phyloP scores from a whole-genome alignment of 768 basidiomycete genomes.

The Leccinum incarnatum region DNA sequence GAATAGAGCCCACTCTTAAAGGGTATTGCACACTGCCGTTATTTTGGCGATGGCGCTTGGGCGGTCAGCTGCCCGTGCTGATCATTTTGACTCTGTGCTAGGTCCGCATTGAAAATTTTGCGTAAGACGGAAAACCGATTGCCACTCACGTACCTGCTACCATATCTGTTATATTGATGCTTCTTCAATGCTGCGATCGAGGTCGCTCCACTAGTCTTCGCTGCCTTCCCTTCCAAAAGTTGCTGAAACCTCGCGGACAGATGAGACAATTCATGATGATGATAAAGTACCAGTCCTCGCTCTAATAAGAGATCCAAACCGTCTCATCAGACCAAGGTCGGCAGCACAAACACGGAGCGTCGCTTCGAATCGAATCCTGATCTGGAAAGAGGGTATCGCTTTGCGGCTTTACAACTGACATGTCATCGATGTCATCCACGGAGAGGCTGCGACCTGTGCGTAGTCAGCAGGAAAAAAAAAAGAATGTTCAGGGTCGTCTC shows the following conservation, averaged over 20 bases:
- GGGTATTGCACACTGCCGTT: conserved; percentile 1
- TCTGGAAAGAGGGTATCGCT: background rate
- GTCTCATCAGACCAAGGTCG: background rate
- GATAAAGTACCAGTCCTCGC: background rate
- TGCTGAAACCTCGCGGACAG: background rate
- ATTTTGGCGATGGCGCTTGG: conserved; percentile 21
- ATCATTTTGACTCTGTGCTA: conserved; percentile 3
- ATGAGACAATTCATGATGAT: background rate
- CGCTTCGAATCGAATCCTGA: background rate
- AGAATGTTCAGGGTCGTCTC: background rate
- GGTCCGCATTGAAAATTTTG: background rate
- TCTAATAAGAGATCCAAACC: background rate
- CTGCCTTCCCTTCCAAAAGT: background rate
- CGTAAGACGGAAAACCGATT: conserved; percentile 6
- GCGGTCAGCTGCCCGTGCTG: conserved; percentile 6
- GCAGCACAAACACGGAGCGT: background rate
- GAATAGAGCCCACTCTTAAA: conserved; percentile 8
- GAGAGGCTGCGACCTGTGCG: background rate
- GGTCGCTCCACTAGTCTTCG: background rate
- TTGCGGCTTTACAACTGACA: background rate
- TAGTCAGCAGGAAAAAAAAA: background rate
- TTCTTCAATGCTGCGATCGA: conserved; percentile 11
- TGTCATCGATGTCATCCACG: background rate
- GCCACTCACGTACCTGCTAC: conserved; percentile 5
- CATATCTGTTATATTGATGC: conserved; percentile 6